Evolutionary conservation across 176 grass and related monocot species (phyloP), one percentile per base, ranked within the genome.

Genomic region (Raddia distichophylla): DNA sequence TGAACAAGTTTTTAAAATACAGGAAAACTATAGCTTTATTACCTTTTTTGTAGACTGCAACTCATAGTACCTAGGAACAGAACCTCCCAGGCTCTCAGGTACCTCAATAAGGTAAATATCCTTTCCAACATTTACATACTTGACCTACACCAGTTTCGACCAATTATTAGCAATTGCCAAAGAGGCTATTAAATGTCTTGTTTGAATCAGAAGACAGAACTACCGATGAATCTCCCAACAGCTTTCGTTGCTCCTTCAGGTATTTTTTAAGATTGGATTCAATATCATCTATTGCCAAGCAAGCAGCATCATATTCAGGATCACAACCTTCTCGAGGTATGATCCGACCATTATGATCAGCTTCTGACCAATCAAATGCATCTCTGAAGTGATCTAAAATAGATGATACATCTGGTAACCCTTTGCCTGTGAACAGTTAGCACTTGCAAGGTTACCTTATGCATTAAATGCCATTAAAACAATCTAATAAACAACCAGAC

Each of bases 291-390:
- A 93, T 76, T 81, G 77, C 75, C 49, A 54, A 43, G 65, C 84
- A 89, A 79, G 90, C 48, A 76, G 88, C 55, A 62, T 98, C 95
- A 76, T 95, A 93, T 83, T 93, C 88, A 61, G 75, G 74, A 86
- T 98, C 95, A 82, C 90, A 91, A 61, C 95, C 95, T 89, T 94
- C 84, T 74, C 20, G 82, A 64, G 95, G 95, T 81, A 95, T 94
- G 60, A 98, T 91, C 71, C 92, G 81, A 56, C 95, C 95, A 81
- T 83, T 86, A 15, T 7, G 43, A 34, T 98, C 90, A 73, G 95
- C 95, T 83, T 98, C 90, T 86, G 95, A 91, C 95, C 95, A 98
- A 93, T 98, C 88, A 98, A 98, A 98, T 83, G 95, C 92, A 79
- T 93, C 86, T 60, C 80, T 91, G 58, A 98, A 98, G 85, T 86